These are phyloP conservation scores for Suillus bovinus DNA, from an alignment of 768 basidiomycete species.

Conservation along the genomic window DNA sequence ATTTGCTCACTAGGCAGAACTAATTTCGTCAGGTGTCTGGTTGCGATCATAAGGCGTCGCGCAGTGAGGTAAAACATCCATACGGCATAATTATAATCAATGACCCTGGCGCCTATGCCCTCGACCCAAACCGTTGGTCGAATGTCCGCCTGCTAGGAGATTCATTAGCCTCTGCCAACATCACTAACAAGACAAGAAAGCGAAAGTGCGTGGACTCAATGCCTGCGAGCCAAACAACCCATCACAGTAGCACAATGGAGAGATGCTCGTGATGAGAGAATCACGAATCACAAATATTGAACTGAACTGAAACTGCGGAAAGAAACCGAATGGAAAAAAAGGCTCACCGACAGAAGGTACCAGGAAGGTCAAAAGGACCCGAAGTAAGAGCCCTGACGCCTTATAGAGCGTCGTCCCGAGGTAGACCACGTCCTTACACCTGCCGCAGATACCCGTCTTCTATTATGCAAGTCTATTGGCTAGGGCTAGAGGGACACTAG, in stretches of 20 bases:
- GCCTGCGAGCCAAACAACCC: neutral
- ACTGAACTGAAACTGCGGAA: neutral
- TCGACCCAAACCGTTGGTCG: constrained; percentile 57
- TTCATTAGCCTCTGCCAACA: constrained; percentile 13
- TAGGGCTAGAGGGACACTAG: no score
- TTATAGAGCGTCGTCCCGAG: no score
- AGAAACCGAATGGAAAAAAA: neutral
- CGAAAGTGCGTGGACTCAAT: neutral
- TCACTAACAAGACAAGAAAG: neutral
- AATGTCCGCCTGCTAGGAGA: constrained; percentile 49
- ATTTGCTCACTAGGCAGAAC: no score
- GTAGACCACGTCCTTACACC: no score
- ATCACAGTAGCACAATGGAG: neutral
- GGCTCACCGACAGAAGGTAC: neutral
- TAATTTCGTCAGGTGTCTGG: no score
- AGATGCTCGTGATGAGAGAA: neutral
- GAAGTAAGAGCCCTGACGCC: neutral
- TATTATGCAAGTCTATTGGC: no score
- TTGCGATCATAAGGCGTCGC: no score
- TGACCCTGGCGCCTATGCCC: constrained; percentile 42
- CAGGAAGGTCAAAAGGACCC: neutral
- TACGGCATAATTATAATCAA: constrained; percentile 42
- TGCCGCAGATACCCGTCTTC: no score
- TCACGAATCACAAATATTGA: neutral
- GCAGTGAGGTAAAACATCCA: constrained; percentile 29